Percentiles rank a stretch among this genome's conserved stretches.
These are phyloP conservation scores for Zygosaccharomyces pseudorouxii DNA, from an alignment of 805 yeast genomes.

Conservation along the genomic window DNA sequence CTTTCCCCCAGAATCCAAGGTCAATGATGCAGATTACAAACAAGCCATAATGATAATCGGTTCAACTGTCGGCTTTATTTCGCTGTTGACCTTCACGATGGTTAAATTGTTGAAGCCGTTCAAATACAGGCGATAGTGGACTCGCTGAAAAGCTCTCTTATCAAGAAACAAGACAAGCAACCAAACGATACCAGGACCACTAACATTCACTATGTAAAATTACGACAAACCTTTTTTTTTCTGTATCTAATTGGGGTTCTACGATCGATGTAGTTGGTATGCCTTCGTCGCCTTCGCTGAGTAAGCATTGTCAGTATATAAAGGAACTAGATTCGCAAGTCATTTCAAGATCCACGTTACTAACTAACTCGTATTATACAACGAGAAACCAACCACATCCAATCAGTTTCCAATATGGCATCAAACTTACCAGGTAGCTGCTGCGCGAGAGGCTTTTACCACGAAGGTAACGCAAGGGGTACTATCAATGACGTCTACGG, in stretches of 20 bases:
- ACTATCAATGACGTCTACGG: slow-evolving; percentile 40
- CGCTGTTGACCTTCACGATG: slow-evolving; percentile 59
- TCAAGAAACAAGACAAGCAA: neutral
- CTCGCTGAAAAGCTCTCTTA: neutral
- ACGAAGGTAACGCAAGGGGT: slow-evolving; percentile 52
- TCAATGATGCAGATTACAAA: slow-evolving; percentile 45
- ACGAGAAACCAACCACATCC: neutral
- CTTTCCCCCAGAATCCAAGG: slow-evolving; percentile 55
- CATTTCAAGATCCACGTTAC: too few species aligned
- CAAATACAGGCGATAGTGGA: slow-evolving; percentile 3
- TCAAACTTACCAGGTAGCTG: slow-evolving; percentile 50
- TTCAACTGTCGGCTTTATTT: slow-evolving; percentile 63
- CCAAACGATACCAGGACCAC: too few species aligned
- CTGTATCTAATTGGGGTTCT: too few species aligned
- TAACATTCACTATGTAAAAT: too few species aligned
- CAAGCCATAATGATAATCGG: slow-evolving; percentile 56
- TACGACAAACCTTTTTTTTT: too few species aligned
- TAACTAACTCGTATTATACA: too few species aligned
- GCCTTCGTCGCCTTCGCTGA: too few species aligned
- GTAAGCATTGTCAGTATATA: too few species aligned
- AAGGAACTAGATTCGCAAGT: too few species aligned
- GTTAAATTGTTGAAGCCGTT: slow-evolving; percentile 39
- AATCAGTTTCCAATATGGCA: slow-evolving; percentile 34
- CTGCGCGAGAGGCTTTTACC: slow-evolving; percentile 41
- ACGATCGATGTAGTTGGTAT: too few species aligned